Evolutionary conservation across 73 alveolate genomes (phyloP).

Genomic region (Symbiodinium natans): DNA sequence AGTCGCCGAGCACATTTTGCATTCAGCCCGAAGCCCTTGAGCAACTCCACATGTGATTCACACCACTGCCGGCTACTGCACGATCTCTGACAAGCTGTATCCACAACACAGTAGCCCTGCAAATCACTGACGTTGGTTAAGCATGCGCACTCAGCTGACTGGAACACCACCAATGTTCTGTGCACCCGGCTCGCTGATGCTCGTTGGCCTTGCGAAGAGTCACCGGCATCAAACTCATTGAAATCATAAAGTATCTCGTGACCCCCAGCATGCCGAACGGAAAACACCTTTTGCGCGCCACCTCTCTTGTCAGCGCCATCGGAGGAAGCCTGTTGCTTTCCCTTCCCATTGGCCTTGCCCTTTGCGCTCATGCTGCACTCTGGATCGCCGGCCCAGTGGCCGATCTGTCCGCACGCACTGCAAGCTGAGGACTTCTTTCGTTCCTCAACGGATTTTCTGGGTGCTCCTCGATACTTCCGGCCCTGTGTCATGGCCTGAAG

Average conservation of each 20-base stretch:
- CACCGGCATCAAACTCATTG: not conserved
- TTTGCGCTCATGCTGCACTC: not conserved
- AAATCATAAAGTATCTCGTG: not conserved
- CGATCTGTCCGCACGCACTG: not conserved
- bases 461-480: not conserved
- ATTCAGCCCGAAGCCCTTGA: not conserved
- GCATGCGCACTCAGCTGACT: not conserved
- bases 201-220: not conserved
- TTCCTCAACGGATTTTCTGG: not conserved
- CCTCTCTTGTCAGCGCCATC: not conserved
- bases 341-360: not conserved
- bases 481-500: not conserved
- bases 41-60: not conserved
- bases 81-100: not conserved
- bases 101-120: not conserved
- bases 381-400: conserved; percentile 13
- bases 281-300: not conserved
- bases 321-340: not conserved
- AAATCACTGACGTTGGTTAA: not conserved
- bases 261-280: not conserved
- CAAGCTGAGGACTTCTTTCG: not conserved
- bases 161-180: not conserved
- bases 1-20: not conserved
- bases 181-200: not conserved
- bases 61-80: conserved; percentile 1